phyloP scores from a whole-genome alignment of 805 yeast species.

The Brettanomyces naardenensis region DNA sequence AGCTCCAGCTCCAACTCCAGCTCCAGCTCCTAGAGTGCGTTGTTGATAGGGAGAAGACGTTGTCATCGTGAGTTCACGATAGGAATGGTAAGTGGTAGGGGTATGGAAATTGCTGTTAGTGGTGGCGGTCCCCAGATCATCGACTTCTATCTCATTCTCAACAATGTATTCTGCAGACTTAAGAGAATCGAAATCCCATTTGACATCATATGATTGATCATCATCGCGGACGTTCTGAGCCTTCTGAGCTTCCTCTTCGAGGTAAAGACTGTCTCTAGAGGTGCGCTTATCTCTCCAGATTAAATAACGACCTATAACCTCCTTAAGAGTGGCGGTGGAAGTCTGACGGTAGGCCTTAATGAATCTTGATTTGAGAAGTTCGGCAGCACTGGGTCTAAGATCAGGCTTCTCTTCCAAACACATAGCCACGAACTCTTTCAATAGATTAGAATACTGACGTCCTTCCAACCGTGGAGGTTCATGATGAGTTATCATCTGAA shows the following conservation, averaged over 20 bases:
- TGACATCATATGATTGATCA: conserved; percentile 36
- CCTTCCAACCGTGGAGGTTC: conserved; percentile 96
- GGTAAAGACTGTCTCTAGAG: conserved; percentile 41
- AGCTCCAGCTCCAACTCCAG: neutral
- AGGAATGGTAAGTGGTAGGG: neutral
- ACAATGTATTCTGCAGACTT: conserved; percentile 66
- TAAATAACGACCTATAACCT: conserved; percentile 64
- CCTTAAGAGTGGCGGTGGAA: conserved; percentile 58
- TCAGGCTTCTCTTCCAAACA: conserved; percentile 92
- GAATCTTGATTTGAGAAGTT: conserved; percentile 65
- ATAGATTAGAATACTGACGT: conserved; percentile 59
- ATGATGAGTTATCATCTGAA: conserved; percentile 86
- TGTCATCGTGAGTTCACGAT: neutral
- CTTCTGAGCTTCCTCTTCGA: conserved; percentile 33
- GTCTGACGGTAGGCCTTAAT: conserved; percentile 52
- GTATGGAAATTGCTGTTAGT: neutral
- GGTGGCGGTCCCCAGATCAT: conserved; percentile 4
- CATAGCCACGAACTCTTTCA: conserved; percentile 84
- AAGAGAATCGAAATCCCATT: conserved; percentile 88
- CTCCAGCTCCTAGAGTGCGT: neutral
- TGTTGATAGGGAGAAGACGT: neutral
- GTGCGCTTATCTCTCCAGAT: conserved; percentile 67
- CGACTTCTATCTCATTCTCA: conserved; percentile 53
- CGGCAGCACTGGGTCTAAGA: conserved; percentile 84
- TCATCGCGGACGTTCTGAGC: neutral